phyloP scores from a whole-genome alignment of 805 yeast species.

The Spathaspora arborariae region DNA sequence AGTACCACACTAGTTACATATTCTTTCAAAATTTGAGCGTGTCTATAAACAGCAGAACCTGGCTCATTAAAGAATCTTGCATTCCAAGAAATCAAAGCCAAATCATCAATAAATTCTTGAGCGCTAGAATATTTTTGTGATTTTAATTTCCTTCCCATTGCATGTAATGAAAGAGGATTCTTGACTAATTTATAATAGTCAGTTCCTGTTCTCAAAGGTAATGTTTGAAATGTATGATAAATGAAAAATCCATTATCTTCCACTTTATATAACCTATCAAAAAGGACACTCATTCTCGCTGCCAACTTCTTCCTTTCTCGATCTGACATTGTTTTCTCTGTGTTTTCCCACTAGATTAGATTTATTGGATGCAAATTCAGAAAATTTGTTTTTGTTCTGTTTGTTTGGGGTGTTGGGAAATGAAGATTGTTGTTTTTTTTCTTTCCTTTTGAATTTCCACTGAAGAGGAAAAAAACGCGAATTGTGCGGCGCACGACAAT shows the following conservation, averaged over 20 bases:
- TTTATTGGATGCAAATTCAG: neutral
- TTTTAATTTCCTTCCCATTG: slow-evolving; percentile 59
- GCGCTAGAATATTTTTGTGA: slow-evolving; percentile 52
- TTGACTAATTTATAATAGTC: slow-evolving; percentile 79
- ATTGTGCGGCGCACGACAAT: neutral
- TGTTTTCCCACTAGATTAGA: neutral
- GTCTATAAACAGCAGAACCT: slow-evolving; percentile 60
- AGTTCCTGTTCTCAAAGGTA: slow-evolving; percentile 68
- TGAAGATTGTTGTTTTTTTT: neutral
- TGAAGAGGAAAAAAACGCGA: neutral
- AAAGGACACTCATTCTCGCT: slow-evolving; percentile 26
- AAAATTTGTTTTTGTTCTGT: neutral
- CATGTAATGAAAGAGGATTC: slow-evolving; percentile 78
- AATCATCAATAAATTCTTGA: slow-evolving; percentile 68
- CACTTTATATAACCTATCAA: slow-evolving; percentile 38
- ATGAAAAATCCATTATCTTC: slow-evolving; percentile 44
- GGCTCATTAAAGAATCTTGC: slow-evolving; percentile 80
- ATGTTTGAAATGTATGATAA: slow-evolving; percentile 58
- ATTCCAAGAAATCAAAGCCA: slow-evolving; percentile 86
- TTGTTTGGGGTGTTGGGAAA: neutral
- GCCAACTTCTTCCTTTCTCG: slow-evolving; percentile 36
- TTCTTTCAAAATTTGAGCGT: slow-evolving; percentile 59
- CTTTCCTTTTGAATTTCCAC: neutral
- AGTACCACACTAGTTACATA: slow-evolving; percentile 45
- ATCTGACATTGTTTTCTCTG: slow-evolving; percentile 26